Evolutionary conservation across 139 green algal species (phyloP), one percentile per base, ranked within the genome.

Genomic region (Zygnema circumcarinatum): DNA sequence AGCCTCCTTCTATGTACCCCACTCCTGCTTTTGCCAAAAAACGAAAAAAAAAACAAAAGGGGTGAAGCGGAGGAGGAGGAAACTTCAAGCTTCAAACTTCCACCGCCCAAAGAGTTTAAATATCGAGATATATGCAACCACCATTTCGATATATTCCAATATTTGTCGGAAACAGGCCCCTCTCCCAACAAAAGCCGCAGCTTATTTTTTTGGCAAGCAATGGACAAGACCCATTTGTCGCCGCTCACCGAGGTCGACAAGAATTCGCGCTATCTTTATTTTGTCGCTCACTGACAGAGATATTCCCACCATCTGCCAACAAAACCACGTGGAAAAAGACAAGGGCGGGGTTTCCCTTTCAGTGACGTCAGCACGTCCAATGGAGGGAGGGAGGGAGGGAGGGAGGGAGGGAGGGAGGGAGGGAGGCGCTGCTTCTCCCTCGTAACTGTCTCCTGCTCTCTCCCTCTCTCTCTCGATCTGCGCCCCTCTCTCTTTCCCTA

Each of bases 1-100:
- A 93, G 11, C 90, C 90, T 29, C 83, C 90, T 73, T 93, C 90
- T 36, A 93, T 91, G 68, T 93, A 93, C n/a, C 39, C 81, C 33
- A 92, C 90, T 20, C 88, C 80, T 86, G 56, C 21, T 79, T 52
- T 81, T 20, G 29, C 32, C 32, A 74, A 21, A 74, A 83, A 11
- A 21, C 22, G n/a, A 7, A 83, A 25, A 41, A 3, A 11, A n/a
- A 3, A 25, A 16, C n/a, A 75, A 20, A 79, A 20, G 72, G 72
- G 40, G 21, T 16, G 20, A 21, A 36, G 22, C 20, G 22, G 21
- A 79, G 21, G 21, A 21, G 22, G 72, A 47, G 72, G 21, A 79
- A 21, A 16, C 22, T 21, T 79, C n/a, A n/a, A n/a, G n/a, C n/a
- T n/a, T n/a, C n/a, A n/a, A n/a, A n/a, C n/a, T n/a, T n/a, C n/a